Conservation (phyloP, 2,329 filamentous ascomycete genomes). For the Fusarium cyanostomum region DNA sequence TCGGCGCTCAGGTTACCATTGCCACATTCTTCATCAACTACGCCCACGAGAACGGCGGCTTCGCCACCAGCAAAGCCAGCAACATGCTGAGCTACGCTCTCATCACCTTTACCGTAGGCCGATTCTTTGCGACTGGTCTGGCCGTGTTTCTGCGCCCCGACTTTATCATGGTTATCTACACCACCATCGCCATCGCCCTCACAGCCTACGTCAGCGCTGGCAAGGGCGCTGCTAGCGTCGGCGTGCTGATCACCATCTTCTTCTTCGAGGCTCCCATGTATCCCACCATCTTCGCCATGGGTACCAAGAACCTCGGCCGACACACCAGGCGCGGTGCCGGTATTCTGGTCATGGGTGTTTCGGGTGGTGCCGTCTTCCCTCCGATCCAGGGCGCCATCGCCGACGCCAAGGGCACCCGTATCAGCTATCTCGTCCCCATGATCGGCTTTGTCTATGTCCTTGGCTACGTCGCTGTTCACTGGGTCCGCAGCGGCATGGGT, state of each 20-base stretch:
- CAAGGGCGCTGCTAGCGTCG: constrained; percentile 56
- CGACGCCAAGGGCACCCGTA: constrained; percentile 35
- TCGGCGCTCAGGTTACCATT: constrained; percentile 74
- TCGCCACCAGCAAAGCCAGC: constrained; percentile 60
- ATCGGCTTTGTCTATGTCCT: constrained; percentile 41
- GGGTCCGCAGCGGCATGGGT: constrained; percentile 32
- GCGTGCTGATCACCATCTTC: constrained; percentile 75
- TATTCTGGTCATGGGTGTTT: constrained; percentile 74
- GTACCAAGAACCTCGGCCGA: constrained; percentile 77
- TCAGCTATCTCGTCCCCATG: constrained; percentile 38
- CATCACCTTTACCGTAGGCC: constrained; percentile 76
- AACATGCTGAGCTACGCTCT: constrained; percentile 79
- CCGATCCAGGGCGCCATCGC: constrained; percentile 35
- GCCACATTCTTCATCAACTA: constrained; percentile 80
- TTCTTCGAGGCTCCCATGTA: constrained; percentile 86
- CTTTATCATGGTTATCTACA: constrained; percentile 74
- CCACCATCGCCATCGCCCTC: constrained; percentile 69
- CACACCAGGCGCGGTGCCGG: constrained; percentile 81
- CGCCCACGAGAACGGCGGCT: constrained; percentile 66
- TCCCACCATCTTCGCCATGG: constrained; percentile 81
- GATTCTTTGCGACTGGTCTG: constrained; percentile 74
- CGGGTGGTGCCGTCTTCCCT: constrained; percentile 67
- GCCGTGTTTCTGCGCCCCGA: constrained; percentile 69
- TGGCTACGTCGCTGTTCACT: constrained; percentile 29
- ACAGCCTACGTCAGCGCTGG: constrained; percentile 58